phyloP scores from a whole-genome alignment of 2,329 filamentous ascomycete genomes.

The Neonectria faginata region DNA sequence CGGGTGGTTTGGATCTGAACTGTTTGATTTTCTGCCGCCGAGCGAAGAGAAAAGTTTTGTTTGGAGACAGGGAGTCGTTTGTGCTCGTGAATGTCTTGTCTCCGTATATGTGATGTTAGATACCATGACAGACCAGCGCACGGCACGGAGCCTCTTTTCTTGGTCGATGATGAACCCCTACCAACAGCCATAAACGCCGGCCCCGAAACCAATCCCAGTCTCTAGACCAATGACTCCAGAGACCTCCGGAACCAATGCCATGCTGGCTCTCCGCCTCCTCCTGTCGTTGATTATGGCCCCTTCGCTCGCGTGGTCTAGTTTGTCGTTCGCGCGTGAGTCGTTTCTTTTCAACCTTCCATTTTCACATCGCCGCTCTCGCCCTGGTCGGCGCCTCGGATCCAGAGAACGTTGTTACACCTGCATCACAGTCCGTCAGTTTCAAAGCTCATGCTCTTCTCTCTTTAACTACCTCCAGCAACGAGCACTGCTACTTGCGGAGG shows the following conservation, averaged over 20 bases:
- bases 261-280: constrained; percentile 3
- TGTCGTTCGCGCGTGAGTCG: constrained; percentile 4
- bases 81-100: constrained; percentile 8
- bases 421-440: background rate
- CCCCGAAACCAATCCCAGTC: constrained; percentile 12
- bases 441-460: background rate
- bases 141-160: constrained; percentile 4
- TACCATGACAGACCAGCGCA: constrained; percentile 4
- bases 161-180: constrained; percentile 1
- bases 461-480: constrained; percentile 1
- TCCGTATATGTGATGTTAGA: constrained; percentile 1
- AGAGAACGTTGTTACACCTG: constrained; percentile 97
- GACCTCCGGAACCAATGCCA: constrained; percentile 6
- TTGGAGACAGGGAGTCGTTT: constrained; percentile 7
- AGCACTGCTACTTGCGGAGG: background rate
- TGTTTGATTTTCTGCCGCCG: constrained; percentile 5
- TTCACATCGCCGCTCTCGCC: constrained; percentile 65
- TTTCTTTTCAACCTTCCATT: constrained; percentile 54
- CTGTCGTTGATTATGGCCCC: background rate
- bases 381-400: constrained; percentile 75
- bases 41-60: constrained; percentile 19
- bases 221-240: constrained; percentile 12
- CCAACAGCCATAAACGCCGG: constrained; percentile 9
- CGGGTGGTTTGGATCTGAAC: constrained; percentile 11
- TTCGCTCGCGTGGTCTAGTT: constrained; percentile 9